Base-by-base conservation (phyloP, 495 filamentous ascomycete genomes). In the Chaetomium fimeti region DNA sequence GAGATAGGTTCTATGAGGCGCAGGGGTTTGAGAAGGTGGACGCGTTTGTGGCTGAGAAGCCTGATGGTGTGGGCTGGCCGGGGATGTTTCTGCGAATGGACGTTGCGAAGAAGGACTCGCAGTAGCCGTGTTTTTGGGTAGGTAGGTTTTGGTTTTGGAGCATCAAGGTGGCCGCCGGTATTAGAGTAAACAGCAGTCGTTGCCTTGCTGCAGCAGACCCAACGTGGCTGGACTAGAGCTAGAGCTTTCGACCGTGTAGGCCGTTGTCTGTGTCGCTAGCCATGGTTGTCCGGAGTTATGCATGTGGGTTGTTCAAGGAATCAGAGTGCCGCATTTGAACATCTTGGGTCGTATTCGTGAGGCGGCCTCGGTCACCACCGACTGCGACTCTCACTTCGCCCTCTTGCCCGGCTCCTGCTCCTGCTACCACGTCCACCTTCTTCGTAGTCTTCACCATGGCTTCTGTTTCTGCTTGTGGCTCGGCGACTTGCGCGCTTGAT, bases 41-140 rank as follows among this genome's bases (percentile, higher is more conserved):
- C n/a, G 40, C 13, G 36, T 65, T 65, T 40, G 57, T 60, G 57
- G 57, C 56, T 42, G 51, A 61, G n/a, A 65, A 60, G 42, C 40
- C 63, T 36, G 42, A 51, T 56, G 56, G 48, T 3, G 63, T 57
- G 48, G 25, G 36, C n/a, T 65, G 63, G 63, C 63, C 63, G 57
- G 63, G 63, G 1, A 65, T 61, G 57, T 56, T 65, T 43, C 29
- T 61, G 48, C 47, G 40, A n/a, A 61, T 65, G 63, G 57, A 60
- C 22, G 12, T 65, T 60, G 40, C 25, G 38, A 56, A 62, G 27
- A 32, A 60, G 29, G 12, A 53, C 20, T 40, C 32, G 36, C 48
- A 53, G 28, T 59, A 48, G 32, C 25, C 48, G 42, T 27, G 42
- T 57, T 7, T 9, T 56, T 18, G 18, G 45, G 20, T 47, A 45